Conservation (phyloP, 805 yeast species). For the Metschnikowia anglica region DNA sequence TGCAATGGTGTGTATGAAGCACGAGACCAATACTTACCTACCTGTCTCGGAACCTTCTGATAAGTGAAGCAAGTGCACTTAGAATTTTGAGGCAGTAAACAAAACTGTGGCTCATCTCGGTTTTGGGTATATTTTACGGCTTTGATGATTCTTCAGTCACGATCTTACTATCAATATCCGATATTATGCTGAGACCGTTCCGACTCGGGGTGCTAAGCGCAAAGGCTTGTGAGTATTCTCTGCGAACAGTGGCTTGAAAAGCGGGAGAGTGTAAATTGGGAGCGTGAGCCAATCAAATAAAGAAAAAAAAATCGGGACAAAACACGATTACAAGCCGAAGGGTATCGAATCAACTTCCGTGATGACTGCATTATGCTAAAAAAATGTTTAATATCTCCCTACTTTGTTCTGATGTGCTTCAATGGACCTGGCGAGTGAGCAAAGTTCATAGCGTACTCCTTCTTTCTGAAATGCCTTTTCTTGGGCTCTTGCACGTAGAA, state of each 20-base stretch:
- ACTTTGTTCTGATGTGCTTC: conserved; percentile 81
- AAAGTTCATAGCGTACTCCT: conserved; percentile 73
- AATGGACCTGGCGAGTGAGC: conserved; percentile 65
- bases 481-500: conserved; percentile 82
- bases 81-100: no score
- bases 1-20: conserved; percentile 9
- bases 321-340: neutral
- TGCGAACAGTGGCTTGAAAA: no score
- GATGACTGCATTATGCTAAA: conserved; percentile 14
- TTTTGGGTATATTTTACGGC: no score
- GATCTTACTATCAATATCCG: no score
- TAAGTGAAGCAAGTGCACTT: no score
- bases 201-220: no score
- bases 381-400: conserved; percentile 16
- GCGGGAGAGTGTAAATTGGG: no score
- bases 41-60: neutral
- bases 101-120: no score
- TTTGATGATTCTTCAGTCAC: no score
- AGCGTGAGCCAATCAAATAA: no score
- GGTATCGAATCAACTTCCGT: neutral
- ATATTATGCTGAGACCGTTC: no score
- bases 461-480: conserved; percentile 66
- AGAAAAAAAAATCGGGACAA: neutral
- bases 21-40: neutral
- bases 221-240: no score